Percentiles rank a stretch among this genome's conserved stretches.
Evolutionary conservation across 495 filamentous ascomycete species (phyloP).

Genomic region (Aspergillus homomorphus): DNA sequence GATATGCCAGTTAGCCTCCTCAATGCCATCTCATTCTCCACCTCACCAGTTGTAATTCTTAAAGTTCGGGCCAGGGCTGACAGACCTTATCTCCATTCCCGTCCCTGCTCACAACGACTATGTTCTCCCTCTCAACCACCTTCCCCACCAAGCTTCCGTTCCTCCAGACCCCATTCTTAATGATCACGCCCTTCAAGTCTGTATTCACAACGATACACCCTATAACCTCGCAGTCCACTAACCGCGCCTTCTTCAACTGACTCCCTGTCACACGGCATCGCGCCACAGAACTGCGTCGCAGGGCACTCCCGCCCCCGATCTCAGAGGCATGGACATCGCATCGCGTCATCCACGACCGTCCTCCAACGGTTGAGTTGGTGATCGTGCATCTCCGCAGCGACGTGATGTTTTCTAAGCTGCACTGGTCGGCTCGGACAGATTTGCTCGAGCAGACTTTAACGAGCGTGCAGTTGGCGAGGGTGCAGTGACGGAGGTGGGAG

Average conservation of each 20-base stretch:
- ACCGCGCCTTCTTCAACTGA: slow-evolving; percentile 14
- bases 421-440: slow-evolving; percentile 12
- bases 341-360: slow-evolving; percentile 15
- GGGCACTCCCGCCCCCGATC: slow-evolving; percentile 19
- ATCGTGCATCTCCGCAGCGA: slow-evolving; percentile 22
- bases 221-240: slow-evolving; percentile 31
- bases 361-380: slow-evolving; percentile 19
- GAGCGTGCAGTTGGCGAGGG: slow-evolving; percentile 19
- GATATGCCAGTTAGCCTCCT: too few relatives aligned
- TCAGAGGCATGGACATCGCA: slow-evolving; percentile 18
- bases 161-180: slow-evolving; percentile 38
- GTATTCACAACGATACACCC: slow-evolving; percentile 29
- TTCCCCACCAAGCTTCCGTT: slow-evolving; percentile 31
- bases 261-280: slow-evolving; percentile 15
- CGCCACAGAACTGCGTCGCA: slow-evolving; percentile 16
- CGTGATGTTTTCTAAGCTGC: slow-evolving; percentile 17
- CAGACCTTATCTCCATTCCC: neutral
- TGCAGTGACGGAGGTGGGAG: slow-evolving; percentile 15
- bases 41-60: neutral
- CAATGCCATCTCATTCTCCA: neutral
- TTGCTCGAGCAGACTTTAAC: slow-evolving; percentile 12
- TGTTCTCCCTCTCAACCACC: slow-evolving; percentile 20
- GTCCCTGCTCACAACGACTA: slow-evolving; percentile 13
- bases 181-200: slow-evolving; percentile 29
- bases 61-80: neutral